Evolutionary conservation across 2,329 filamentous ascomycete species (phyloP).

Genomic region (Simplicillium sp.): DNA sequence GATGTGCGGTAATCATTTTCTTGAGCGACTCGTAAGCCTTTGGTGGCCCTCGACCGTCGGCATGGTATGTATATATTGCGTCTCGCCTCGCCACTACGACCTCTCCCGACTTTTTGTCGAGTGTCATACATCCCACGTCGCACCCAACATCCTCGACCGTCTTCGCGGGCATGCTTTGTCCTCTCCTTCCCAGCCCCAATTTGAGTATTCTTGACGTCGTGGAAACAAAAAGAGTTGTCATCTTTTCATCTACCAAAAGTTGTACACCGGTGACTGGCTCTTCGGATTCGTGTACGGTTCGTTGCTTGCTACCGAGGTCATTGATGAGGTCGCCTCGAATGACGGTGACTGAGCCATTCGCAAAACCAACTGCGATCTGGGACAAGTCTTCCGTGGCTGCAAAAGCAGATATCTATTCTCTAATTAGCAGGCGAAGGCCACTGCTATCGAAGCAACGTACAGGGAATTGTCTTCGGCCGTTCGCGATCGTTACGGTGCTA

Average conservation of each 20-base stretch:
- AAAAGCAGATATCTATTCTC: slow-evolving; percentile 68
- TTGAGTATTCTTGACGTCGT: slow-evolving; percentile 85
- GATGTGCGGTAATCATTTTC: slow-evolving; percentile 67
- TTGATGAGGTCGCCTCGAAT: slow-evolving; percentile 92
- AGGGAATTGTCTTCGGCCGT: slow-evolving; percentile 88
- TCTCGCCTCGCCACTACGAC: slow-evolving; percentile 91
- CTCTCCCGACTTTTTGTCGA: slow-evolving; percentile 70
- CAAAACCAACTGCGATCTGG: slow-evolving; percentile 91
- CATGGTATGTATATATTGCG: slow-evolving; percentile 87
- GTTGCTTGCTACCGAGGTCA: slow-evolving; percentile 86
- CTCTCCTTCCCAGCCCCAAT: slow-evolving; percentile 75
- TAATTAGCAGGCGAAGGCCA: slow-evolving; percentile 4
- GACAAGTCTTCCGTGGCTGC: slow-evolving; percentile 78
- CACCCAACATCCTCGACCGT: slow-evolving; percentile 86
- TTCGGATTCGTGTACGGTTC: slow-evolving; percentile 92
- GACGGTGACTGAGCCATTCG: slow-evolving; percentile 87
- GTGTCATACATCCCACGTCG: slow-evolving; percentile 88
- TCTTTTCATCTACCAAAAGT: slow-evolving; percentile 49
- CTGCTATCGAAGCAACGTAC: slow-evolving; percentile 31
- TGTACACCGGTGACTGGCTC: slow-evolving; percentile 92
- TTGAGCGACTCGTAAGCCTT: slow-evolving; percentile 90
- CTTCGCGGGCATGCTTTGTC: slow-evolving; percentile 80
- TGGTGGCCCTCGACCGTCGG: slow-evolving; percentile 76
- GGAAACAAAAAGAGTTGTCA: slow-evolving; percentile 80
- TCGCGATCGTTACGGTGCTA: slow-evolving; percentile 77